Conservation (phyloP, 192 early-diverging fungal species). For the Glomus cerebriforme region DNA sequence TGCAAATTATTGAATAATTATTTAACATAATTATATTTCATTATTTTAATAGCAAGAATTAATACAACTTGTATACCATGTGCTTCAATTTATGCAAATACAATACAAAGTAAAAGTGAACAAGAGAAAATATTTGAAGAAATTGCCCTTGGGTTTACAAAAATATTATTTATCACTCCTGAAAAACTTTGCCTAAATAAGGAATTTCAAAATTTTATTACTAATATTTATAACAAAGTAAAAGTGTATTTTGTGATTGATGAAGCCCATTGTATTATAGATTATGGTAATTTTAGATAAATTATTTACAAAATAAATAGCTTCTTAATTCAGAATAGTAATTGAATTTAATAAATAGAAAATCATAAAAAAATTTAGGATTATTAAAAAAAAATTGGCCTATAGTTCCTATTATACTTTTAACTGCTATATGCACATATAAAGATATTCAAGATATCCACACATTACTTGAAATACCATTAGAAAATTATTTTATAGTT, state of each 20-base stretch:
- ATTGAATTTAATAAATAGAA: too few species aligned
- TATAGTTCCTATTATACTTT: too few species aligned
- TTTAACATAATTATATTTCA: too few species aligned
- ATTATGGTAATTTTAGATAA: not conserved
- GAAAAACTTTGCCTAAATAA: not conserved
- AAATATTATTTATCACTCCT: not conserved
- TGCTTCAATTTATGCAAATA: not conserved
- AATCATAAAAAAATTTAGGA: too few species aligned
- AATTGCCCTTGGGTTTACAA: constrained; percentile 1
- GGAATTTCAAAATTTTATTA: not conserved
- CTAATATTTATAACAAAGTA: not conserved
- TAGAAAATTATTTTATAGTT: too few species aligned
- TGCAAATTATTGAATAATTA: not conserved
- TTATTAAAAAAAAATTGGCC: too few species aligned
- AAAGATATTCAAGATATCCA: too few species aligned
- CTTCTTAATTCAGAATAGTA: too few species aligned
- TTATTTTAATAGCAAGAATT: not conserved
- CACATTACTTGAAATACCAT: too few species aligned
- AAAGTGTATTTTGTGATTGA: constrained; percentile 1
- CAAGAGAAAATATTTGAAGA: constrained; percentile 7
- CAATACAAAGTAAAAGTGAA: not conserved
- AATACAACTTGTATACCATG: not conserved
- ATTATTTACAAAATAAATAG: too few species aligned
- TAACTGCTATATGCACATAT: too few species aligned
- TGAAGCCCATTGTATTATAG: constrained; percentile 1